Percentiles rank a stretch among this genome's conserved stretches.
Conservation (phyloP, 768 basidiomycete species). For the Russula brevipes region DNA sequence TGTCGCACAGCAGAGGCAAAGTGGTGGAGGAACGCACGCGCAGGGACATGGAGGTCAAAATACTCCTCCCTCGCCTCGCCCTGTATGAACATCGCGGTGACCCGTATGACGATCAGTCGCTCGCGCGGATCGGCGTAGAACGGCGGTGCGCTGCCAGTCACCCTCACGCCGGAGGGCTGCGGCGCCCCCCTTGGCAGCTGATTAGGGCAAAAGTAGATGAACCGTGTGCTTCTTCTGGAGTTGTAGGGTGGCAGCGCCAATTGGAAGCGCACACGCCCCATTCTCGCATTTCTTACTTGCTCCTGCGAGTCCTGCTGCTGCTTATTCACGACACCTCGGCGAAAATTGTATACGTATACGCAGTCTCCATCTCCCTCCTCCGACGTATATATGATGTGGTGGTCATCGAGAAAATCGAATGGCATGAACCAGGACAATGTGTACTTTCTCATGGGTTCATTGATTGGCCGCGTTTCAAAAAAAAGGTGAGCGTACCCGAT, state of each 20-base stretch:
- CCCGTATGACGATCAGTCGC: conserved; percentile 5
- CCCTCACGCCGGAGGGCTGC: too few relatives aligned
- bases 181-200: neutral
- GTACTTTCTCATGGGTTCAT: neutral
- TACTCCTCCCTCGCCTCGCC: conserved; percentile 9
- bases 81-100: conserved; percentile 4
- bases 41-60: conserved; percentile 14
- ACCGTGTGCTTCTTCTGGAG: neutral
- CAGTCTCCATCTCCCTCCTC: neutral
- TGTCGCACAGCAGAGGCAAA: neutral
- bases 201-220: conserved; percentile 12
- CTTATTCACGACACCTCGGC: neutral
- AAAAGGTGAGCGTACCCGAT: neutral
- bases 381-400: conserved; percentile 9
- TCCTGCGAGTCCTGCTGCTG: too few relatives aligned
- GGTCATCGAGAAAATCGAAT: conserved; percentile 16
- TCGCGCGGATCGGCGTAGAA: conserved; percentile 16
- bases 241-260: conserved; percentile 7
- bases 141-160: neutral
- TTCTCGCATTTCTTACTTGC: too few relatives aligned
- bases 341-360: conserved; percentile 15
- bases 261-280: neutral
- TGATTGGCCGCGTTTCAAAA: neutral
- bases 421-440: conserved; percentile 1
- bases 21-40: neutral